Base-by-base conservation (phyloP, 768 basidiomycete genomes). In the Serendipita indica region DNA sequence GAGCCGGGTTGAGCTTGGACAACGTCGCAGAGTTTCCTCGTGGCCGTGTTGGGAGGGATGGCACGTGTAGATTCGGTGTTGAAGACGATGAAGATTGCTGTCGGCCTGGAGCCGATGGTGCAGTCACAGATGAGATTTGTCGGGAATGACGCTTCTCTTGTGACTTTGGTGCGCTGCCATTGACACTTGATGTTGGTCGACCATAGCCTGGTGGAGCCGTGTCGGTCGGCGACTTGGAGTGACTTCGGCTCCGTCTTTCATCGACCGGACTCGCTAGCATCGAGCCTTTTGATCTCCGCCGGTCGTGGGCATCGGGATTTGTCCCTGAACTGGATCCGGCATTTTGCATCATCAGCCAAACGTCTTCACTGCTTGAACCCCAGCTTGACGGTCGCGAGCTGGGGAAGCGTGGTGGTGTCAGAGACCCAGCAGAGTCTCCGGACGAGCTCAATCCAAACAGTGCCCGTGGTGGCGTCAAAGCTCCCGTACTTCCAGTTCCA, bases 301-400 rank as follows among this genome's bases (percentile, higher is more conserved):
- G 32, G 20, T 54, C 49, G n/a, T 54, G 49, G 20, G 22, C 20
- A 10, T 25, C 49, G 1, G 49, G 2, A 10, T 54, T 54, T 7
- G 20, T 54, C 49, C 49, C 22, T 22, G 49, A 10, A 1, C 49
- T 32, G 1, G 49, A 54, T 4, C 49, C 49, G 4, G n/a, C 22
- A 3, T 16, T 2, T 32, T 46, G 45, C 45, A 54, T 22, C 3
- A 28, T 30, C 20, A 22, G 20, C 2, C 49, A 16, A 7, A 54
- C 49, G n/a, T 54, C 49, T 30, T 54, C 49, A 2, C 49, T 54
- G 2, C 49, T 54, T 16, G 49, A 54, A 18, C 49, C 49, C 49
- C 49, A 54, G 30, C 49, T 54, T 30, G 49, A 33, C 30, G 49
- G 49, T 12, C 49, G 3, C 22, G 49, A 54, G 32, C 32, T 54